These are phyloP conservation scores for Pyrenochaeta sp. DNA, from an alignment of 2,329 filamentous ascomycete genomes.

Conservation along the genomic window DNA sequence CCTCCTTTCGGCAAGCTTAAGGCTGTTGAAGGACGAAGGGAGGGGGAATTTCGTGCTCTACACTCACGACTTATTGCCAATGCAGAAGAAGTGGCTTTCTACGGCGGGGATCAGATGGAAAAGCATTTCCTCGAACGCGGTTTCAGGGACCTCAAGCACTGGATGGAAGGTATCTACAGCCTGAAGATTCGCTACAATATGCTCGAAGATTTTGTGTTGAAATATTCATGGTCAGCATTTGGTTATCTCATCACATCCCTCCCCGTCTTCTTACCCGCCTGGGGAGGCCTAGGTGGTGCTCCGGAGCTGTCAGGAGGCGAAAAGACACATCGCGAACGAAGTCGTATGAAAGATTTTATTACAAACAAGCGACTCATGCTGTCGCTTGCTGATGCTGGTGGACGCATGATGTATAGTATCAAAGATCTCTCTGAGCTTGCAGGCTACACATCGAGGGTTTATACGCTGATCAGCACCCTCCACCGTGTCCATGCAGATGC, in stretches of 20 bases:
- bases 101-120: slow-evolving; percentile 94
- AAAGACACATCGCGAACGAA: slow-evolving; percentile 72
- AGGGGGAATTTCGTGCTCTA: slow-evolving; percentile 91
- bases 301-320: slow-evolving; percentile 66
- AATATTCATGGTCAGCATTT: slow-evolving; percentile 98
- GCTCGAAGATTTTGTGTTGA: slow-evolving; percentile 96
- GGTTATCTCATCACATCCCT: slow-evolving; percentile 93
- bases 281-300: slow-evolving; percentile 83
- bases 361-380: slow-evolving; percentile 99
- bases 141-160: slow-evolving; percentile 90
- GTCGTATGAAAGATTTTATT: slow-evolving; percentile 98
- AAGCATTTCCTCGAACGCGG: slow-evolving; percentile 90
- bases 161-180: slow-evolving; percentile 99
- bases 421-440: slow-evolving; percentile 96
- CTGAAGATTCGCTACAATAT: slow-evolving; percentile 99
- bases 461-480: slow-evolving; percentile 92
- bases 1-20: slow-evolving; percentile 97
- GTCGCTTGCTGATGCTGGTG: slow-evolving; percentile 93
- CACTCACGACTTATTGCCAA: slow-evolving; percentile 95
- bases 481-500: slow-evolving; percentile 92
- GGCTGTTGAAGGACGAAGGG: slow-evolving; percentile 91
- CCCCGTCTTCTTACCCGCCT: slow-evolving; percentile 91
- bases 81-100: slow-evolving; percentile 97
- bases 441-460: slow-evolving; percentile 94
- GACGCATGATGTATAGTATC: slow-evolving; percentile 99